phyloP scores from a whole-genome alignment of 176 grass and related monocot species.

The Calamus simplicifolius region DNA sequence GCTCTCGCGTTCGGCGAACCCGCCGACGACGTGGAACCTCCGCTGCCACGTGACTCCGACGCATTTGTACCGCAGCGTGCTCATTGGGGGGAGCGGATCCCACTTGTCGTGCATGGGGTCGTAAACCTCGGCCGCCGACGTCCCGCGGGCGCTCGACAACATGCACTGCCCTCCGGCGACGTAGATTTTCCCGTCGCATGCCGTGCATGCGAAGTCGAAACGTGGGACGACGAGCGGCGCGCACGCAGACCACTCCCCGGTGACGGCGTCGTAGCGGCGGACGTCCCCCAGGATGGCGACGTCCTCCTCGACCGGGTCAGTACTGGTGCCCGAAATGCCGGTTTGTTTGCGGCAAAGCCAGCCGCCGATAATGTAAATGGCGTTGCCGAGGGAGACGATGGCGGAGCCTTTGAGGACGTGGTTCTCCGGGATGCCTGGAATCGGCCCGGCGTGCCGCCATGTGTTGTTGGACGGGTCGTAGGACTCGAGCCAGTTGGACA shows the following conservation, averaged over 20 bases:
- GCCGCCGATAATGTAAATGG: constrained; percentile 47
- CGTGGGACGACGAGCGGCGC: constrained; percentile 39
- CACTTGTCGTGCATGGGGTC: constrained; percentile 25
- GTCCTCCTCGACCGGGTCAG: constrained; percentile 9
- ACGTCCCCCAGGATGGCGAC: constrained; percentile 38
- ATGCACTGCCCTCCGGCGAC: constrained; percentile 46
- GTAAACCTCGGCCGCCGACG: constrained; percentile 45
- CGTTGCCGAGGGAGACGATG: constrained; percentile 29
- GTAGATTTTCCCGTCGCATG: constrained; percentile 47
- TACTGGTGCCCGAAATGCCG: neutral
- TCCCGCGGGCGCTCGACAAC: constrained; percentile 41
- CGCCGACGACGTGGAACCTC: constrained; percentile 61
- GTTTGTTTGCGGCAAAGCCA: constrained; percentile 33
- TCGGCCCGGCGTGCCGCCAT: constrained; percentile 28
- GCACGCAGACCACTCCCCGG: constrained; percentile 36
- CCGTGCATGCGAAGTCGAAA: constrained; percentile 56
- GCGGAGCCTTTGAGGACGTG: constrained; percentile 52
- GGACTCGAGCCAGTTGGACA: constrained; percentile 34
- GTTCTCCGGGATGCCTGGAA: constrained; percentile 35
- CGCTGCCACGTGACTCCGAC: constrained; percentile 53
- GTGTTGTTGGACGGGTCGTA: constrained; percentile 45
- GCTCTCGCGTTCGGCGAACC: constrained; percentile 43
- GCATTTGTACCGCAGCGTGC: constrained; percentile 55
- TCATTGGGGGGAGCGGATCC: constrained; percentile 46
- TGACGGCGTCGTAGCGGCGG: constrained; percentile 31